Conservation (phyloP, 164 flowering plant species). For the Saururus chinensis region DNA sequence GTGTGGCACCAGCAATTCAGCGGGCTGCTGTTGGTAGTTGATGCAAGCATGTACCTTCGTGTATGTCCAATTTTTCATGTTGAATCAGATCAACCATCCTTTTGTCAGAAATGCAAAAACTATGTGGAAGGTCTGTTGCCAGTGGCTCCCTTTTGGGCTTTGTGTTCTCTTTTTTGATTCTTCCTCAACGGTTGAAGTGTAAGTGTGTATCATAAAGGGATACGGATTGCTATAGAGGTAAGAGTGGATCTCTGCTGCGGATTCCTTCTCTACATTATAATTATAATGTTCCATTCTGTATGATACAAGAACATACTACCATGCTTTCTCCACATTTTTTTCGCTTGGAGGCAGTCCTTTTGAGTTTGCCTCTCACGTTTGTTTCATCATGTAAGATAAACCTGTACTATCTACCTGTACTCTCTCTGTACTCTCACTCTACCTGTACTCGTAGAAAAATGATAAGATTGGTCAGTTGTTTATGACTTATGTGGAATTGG, state of each 20-base stretch:
- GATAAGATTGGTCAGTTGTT: background rate
- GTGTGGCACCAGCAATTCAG: conserved; percentile 28
- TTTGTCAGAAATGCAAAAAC: background rate
- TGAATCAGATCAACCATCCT: background rate
- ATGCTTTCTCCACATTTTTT: conserved; percentile 5
- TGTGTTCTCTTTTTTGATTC: background rate
- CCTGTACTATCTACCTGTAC: background rate
- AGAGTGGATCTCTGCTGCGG: conserved; percentile 5
- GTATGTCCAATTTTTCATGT: background rate
- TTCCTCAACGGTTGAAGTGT: background rate
- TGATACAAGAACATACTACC: conserved; percentile 3
- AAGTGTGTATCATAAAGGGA: conserved; percentile 7
- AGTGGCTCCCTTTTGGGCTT: background rate
- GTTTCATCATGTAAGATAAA: background rate
- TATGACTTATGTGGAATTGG: background rate
- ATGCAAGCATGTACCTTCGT: conserved; percentile 4
- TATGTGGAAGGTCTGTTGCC: background rate
- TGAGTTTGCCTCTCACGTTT: background rate
- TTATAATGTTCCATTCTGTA: conserved; percentile 3
- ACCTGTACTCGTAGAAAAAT: background rate
- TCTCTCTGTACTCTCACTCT: background rate
- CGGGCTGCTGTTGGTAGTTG: conserved; percentile 30
- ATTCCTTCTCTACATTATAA: conserved; percentile 1
- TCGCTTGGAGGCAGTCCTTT: background rate
- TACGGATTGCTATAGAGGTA: conserved; percentile 5